Evolutionary conservation across 1,139 yeast genomes (phyloP).

Genomic region (Citeromyces hawaiiensis): DNA sequence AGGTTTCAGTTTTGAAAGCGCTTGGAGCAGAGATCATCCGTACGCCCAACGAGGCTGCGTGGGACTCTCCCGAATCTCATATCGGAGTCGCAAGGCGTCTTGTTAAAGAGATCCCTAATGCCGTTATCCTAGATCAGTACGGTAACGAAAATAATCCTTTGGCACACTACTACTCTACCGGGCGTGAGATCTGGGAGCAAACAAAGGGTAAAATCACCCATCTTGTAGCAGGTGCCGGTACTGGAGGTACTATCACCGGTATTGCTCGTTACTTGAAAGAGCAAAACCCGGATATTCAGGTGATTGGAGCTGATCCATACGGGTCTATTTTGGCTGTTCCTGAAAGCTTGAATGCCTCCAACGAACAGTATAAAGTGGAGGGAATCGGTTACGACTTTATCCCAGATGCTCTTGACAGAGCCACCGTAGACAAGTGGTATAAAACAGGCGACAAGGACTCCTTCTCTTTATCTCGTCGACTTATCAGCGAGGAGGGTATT

Average conservation of each 20-base stretch:
- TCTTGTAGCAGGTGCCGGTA: slow-evolving; percentile 85
- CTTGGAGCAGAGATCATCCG: slow-evolving; percentile 85
- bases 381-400: slow-evolving; percentile 89
- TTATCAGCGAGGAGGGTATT: slow-evolving; percentile 77
- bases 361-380: slow-evolving; percentile 66
- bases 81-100: slow-evolving; percentile 79
- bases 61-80: slow-evolving; percentile 88
- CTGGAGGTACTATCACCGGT: slow-evolving; percentile 79
- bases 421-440: slow-evolving; percentile 64
- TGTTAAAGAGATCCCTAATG: slow-evolving; percentile 77
- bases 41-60: slow-evolving; percentile 89
- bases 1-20: slow-evolving; percentile 79
- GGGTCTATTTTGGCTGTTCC: slow-evolving; percentile 83
- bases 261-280: slow-evolving; percentile 67
- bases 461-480: slow-evolving; percentile 69
- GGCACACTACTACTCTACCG: slow-evolving; percentile 80
- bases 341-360: slow-evolving; percentile 49
- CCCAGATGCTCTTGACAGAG: slow-evolving; percentile 68
- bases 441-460: slow-evolving; percentile 80
- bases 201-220: slow-evolving; percentile 61
- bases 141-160: slow-evolving; percentile 67
- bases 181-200: slow-evolving; percentile 79
- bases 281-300: slow-evolving; percentile 45
- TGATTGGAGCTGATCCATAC: slow-evolving; percentile 77
- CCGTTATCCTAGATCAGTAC: slow-evolving; percentile 79